Conservation (phyloP, 306 rosid species). For the Pyrus bretschneideri region DNA sequence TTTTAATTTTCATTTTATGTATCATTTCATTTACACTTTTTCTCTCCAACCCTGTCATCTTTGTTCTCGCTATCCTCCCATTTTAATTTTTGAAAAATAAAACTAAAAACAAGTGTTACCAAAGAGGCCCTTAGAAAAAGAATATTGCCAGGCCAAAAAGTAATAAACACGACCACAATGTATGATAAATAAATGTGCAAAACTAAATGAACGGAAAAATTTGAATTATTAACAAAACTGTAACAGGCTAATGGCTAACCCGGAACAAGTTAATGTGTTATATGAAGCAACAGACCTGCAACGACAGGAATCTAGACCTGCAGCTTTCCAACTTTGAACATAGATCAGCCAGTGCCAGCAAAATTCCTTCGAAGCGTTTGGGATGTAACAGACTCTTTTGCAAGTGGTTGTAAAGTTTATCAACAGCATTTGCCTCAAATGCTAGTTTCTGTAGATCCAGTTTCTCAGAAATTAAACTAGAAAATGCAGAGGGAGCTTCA, state of each 20-base stretch:
- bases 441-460: constrained; percentile 87
- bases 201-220: constrained; percentile 4
- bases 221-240: background rate
- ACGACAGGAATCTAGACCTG: constrained; percentile 66
- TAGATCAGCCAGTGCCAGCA: constrained; percentile 69
- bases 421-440: constrained; percentile 86
- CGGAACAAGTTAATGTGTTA: background rate
- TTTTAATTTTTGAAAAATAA: background rate
- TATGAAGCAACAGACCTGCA: constrained; percentile 58
- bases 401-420: constrained; percentile 65
- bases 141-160: background rate
- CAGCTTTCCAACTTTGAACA: constrained; percentile 96
- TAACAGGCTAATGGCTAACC: background rate
- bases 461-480: constrained; percentile 62
- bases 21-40: no score
- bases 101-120: background rate
- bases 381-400: constrained; percentile 41
- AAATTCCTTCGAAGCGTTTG: constrained; percentile 74
- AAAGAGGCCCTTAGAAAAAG: background rate
- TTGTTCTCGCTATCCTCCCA: background rate
- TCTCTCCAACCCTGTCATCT: no score
- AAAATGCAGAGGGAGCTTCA: constrained; percentile 75
- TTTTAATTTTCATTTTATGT: no score
- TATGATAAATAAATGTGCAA: background rate
- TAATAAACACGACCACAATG: background rate